These are phyloP conservation scores for Vanrija humicola DNA, from an alignment of 1,284 basidiomycete genomes.

Conservation along the genomic window DNA sequence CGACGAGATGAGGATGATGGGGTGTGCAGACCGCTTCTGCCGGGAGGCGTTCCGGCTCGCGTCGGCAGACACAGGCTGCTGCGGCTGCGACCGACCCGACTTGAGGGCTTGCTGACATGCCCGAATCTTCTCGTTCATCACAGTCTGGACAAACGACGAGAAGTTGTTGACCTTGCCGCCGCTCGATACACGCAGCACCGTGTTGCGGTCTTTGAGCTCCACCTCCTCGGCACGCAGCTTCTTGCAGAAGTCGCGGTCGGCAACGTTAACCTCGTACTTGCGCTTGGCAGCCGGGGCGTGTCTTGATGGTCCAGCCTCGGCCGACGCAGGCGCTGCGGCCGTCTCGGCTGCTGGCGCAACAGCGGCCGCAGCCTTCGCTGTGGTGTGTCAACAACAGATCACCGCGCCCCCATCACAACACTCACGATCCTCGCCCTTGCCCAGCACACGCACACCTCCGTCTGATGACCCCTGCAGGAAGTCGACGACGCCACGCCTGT, in stretches of 20 bases:
- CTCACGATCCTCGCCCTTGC: slow-evolving; percentile 60
- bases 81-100: slow-evolving; percentile 11
- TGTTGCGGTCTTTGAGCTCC: slow-evolving; percentile 42
- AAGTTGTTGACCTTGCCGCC: slow-evolving; percentile 45
- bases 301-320: slow-evolving; percentile 49
- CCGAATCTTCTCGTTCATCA: slow-evolving; percentile 43
- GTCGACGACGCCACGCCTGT: slow-evolving; percentile 74
- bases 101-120: slow-evolving; percentile 35
- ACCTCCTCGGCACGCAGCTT: slow-evolving; percentile 48
- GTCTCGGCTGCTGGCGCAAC: slow-evolving; percentile 18
- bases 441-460: slow-evolving; percentile 56
- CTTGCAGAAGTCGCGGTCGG: slow-evolving; percentile 78
- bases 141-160: slow-evolving; percentile 32
- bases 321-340: slow-evolving; percentile 38
- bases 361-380: not conserved
- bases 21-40: slow-evolving; percentile 53
- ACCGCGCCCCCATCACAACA: slow-evolving; percentile 2
- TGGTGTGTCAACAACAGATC: not conserved
- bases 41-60: slow-evolving; percentile 51
- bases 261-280: slow-evolving; percentile 69
- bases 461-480: slow-evolving; percentile 66
- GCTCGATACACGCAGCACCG: slow-evolving; percentile 33
- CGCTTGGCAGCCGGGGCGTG: slow-evolving; percentile 59
- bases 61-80: slow-evolving; percentile 9
- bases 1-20: slow-evolving; percentile 95